Percentiles rank a stretch among this genome's conserved stretches.
These are phyloP conservation scores for Myriosclerotinia duriaeana DNA, from an alignment of 2,329 filamentous ascomycete genomes.

Conservation along the genomic window DNA sequence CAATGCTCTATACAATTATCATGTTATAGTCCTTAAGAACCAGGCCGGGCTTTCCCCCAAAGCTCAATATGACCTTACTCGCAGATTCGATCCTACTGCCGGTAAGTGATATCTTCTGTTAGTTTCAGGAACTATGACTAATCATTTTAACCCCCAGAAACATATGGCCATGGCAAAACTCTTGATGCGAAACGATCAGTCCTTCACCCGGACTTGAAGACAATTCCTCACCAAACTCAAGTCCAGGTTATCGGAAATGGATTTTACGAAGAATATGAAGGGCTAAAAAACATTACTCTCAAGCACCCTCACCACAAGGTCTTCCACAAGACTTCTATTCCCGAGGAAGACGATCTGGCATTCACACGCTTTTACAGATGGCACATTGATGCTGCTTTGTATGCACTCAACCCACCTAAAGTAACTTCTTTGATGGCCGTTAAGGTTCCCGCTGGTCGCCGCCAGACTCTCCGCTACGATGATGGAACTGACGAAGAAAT, in stretches of 20 bases:
- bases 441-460: slow-evolving; percentile 64
- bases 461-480: slow-evolving; percentile 70
- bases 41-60: slow-evolving; percentile 63
- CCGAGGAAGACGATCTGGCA: slow-evolving; percentile 59
- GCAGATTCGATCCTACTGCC: slow-evolving; percentile 66
- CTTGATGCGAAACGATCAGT: slow-evolving; percentile 64
- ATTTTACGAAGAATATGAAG: slow-evolving; percentile 66
- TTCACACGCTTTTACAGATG: slow-evolving; percentile 68
- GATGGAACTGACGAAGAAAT: slow-evolving; percentile 67
- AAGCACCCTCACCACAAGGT: slow-evolving; percentile 75
- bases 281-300: slow-evolving; percentile 64
- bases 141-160: slow-evolving; percentile 36
- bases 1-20: slow-evolving; percentile 64
- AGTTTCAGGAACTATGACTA: not conserved
- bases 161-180: slow-evolving; percentile 76
- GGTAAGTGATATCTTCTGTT: slow-evolving; percentile 29
- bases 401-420: slow-evolving; percentile 70
- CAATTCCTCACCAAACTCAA: slow-evolving; percentile 75
- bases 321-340: slow-evolving; percentile 67
- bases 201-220: slow-evolving; percentile 75
- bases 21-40: slow-evolving; percentile 70
- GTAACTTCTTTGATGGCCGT: slow-evolving; percentile 74
- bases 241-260: slow-evolving; percentile 81
- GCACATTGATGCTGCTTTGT: slow-evolving; percentile 79
- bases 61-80: slow-evolving; percentile 72